These are phyloP conservation scores for Pinus tabuliformis DNA, from an alignment of 75 land plant genomes.

Conservation along the genomic window DNA sequence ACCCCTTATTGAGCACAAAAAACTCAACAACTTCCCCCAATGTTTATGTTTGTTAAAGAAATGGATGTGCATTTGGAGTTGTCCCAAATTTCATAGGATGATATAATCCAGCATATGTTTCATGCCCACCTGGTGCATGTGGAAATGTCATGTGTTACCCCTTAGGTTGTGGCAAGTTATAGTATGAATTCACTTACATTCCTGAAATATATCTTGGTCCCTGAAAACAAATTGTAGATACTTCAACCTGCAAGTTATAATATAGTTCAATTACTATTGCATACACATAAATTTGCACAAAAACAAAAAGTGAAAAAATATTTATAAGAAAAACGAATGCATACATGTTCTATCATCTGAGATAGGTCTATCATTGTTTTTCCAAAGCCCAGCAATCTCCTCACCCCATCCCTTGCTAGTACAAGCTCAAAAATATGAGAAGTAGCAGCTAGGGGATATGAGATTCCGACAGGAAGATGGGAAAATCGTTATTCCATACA, in stretches of 20 bases:
- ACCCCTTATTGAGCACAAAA: slow-evolving; percentile 51
- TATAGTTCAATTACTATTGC: neutral
- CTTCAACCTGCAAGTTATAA: slow-evolving; percentile 60
- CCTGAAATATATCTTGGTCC: slow-evolving; percentile 56
- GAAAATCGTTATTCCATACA: no score
- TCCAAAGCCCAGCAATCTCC: no score
- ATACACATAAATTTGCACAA: neutral
- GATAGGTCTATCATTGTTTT: no score
- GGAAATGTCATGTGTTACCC: slow-evolving; percentile 69
- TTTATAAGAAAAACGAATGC: neutral
- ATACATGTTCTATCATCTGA: slow-evolving; percentile 69
- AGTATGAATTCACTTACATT: slow-evolving; percentile 64
- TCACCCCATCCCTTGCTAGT: no score
- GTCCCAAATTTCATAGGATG: slow-evolving; percentile 64
- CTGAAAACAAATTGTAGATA: slow-evolving; percentile 74
- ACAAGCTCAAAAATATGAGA: no score
- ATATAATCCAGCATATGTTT: slow-evolving; percentile 54
- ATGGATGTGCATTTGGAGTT: slow-evolving; percentile 65
- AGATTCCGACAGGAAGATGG: slow-evolving; percentile 25
- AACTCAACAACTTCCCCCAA: slow-evolving; percentile 64
- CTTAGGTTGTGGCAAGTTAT: slow-evolving; percentile 56
- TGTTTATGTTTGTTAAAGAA: slow-evolving; percentile 81
- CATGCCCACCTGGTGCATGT: slow-evolving; percentile 72
- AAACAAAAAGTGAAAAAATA: neutral
- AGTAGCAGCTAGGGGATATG: slow-evolving; percentile 37